Base-by-base conservation (phyloP, 441 rosid genomes). In the Pelargonium citronellum region DNA sequence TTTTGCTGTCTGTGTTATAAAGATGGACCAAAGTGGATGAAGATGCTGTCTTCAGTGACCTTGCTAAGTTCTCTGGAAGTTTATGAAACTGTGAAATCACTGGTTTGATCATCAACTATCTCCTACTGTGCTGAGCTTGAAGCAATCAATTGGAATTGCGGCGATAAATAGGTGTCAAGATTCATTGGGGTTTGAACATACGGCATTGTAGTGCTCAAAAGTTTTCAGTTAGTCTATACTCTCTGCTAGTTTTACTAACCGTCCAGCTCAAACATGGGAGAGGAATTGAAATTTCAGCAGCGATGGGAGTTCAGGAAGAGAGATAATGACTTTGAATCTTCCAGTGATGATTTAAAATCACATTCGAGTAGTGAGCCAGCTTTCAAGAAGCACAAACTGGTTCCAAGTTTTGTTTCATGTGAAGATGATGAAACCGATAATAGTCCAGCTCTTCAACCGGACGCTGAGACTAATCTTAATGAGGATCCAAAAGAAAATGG, bases 291-390 rank as follows among this genome's bases (percentile, higher is more conserved):
- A 47, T 83, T 83, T 76, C 83, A 68, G 73, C 87, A 79, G 70
- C 80, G 84, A 15, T 85, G 88, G 91, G 85, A 77, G 57, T 83
- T 83, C 60, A 78, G 87, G 77, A 79, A 81, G 76, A 75, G 64
- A 27, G 84, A 81, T 7, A 53, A 70, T 60, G 81, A 79, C 19
- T 64, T 71, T 13, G 83, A 83, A 74, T 83, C 87, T 46, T 84
- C 90, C 10, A 82, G 80, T 72, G 76, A 84, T 43, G 82, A 81
- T 30, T 75, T 81, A 30, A 74, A 69, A 65, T 82, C 80, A 39
- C 71, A 60, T 74, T 68, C 79, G 13, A 70, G 76, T 27, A 67
- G 13, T 2, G 79, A 79, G 51, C 71, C 74, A 41, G 77, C 69
- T 67, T 63, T 68, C 22, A 77, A 82, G 71, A 84, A 73, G 75